Evolutionary conservation across 2,329 filamentous ascomycete genomes (phyloP), one percentile per base, ranked within the genome.

Genomic region (Aureobasidium lini): DNA sequence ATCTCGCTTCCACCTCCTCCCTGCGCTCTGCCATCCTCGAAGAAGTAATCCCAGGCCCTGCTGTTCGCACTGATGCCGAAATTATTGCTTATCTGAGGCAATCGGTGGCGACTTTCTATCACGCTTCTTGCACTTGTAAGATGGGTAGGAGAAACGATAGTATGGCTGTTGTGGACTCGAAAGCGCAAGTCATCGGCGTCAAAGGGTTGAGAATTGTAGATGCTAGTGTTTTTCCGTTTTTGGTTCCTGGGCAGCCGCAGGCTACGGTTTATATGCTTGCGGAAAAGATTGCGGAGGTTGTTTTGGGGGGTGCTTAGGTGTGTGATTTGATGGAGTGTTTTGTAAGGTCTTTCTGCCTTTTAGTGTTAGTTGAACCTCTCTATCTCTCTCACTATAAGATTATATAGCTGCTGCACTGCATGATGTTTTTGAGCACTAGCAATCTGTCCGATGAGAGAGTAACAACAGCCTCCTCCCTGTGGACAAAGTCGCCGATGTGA

Each of bases 151-250:
- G 56, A 15, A 18, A 63, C 58, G 9, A 63, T 59, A 29, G 29
- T 44, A 52, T 64, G 63, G 13, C 57, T 32, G 28, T 39, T 53
- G 6, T 63, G 61, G 50, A 63, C 64, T 40, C 61, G 64, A 43
- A 72, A 62, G 10, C 71, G 69, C 10, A 67, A 53, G 58, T 57
- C 57, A 59, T 73, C 69, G 7, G 67, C 1, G 65, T 66, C 4
- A 43, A 56, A 1, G 67, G 67, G 9, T 60, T 76, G 31, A 64
- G 74, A 11, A 70, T 75, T 11, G 66, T 73, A 11, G 74, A 76
- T 68, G 67, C 66, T 1, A 66, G 63, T 48, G 60, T 69, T 9
- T 70, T 71, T 56, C 67, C 69, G 15, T 56, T 56, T 5, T 13
- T 40, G 23, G 37, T 37, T 29, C 52, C 54, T 28, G 54, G 40